Conservation (phyloP, 2,329 filamentous ascomycete species). For the Polytolypa hystricis region DNA sequence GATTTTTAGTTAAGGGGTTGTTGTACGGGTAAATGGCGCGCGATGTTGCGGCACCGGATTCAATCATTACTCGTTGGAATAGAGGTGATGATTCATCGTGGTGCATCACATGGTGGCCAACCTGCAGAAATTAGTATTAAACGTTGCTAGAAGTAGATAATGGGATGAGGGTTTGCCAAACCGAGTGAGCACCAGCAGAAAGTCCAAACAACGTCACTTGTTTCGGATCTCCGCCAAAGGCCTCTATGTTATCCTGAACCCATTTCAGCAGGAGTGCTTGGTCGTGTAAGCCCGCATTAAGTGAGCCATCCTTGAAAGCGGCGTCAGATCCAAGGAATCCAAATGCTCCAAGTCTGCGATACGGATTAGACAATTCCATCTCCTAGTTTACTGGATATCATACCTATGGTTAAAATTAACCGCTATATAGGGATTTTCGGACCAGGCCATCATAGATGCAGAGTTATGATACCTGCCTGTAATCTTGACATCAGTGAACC, state of each 20-base stretch:
- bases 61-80: slow-evolving; percentile 38
- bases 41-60: slow-evolving; percentile 38
- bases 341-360: slow-evolving; percentile 34
- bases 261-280: slow-evolving; percentile 25
- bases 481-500: background rate
- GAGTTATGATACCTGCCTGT: slow-evolving; percentile 43
- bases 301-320: slow-evolving; percentile 42
- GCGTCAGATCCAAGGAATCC: slow-evolving; percentile 55
- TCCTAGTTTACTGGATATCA: background rate
- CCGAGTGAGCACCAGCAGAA: slow-evolving; percentile 43
- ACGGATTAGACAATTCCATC: background rate
- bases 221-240: slow-evolving; percentile 20
- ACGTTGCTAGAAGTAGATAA: background rate
- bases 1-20: slow-evolving; percentile 31
- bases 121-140: slow-evolving; percentile 27
- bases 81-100: slow-evolving; percentile 25
- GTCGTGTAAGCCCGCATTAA: slow-evolving; percentile 33
- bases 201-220: slow-evolving; percentile 30
- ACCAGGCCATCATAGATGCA: slow-evolving; percentile 49
- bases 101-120: slow-evolving; percentile 57
- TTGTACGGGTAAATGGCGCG: slow-evolving; percentile 35
- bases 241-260: slow-evolving; percentile 20
- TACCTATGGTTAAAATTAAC: slow-evolving; percentile 36
- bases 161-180: slow-evolving; percentile 19
- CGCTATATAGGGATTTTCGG: slow-evolving; percentile 32